Evolutionary conservation across 257 asterid genomes (phyloP), one percentile per base, ranked within the genome.

Genomic region (Dorcoceras hygrometricum): DNA sequence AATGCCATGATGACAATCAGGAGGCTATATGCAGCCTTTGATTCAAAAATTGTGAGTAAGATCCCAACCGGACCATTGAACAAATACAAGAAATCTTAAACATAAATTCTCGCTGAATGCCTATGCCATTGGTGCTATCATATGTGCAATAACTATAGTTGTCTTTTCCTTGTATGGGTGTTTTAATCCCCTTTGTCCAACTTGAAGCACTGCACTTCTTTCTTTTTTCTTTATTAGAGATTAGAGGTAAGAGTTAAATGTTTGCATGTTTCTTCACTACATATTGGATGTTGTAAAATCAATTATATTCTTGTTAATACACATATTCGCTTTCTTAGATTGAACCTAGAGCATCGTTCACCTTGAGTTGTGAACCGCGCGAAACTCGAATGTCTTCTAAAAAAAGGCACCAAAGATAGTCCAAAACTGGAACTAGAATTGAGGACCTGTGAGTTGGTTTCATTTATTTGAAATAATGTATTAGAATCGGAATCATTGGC

Each of bases 1-100:
- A 83, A 83, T 59, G 85, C 83, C 18, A 81, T 70, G 73, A 73
- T 50, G 23, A 83, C 78, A 73, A 48, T 83, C 60, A 80, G 77
- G 75, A 83, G 80, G 76, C 88, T 73, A 65, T 83, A 73, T 65
- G 81, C 69, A 1, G 78, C 78, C 23, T 80, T 83, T 29, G 43
- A 83, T 60, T 80, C 57, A 22, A 80, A 77, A 67, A 80, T 77
- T 53, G 71, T 80, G 59, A 77, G 85, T 76, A 80, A 83, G 70
- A 75, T 80, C 56, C 88, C 88, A 9, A 73, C 53, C 73, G 83
- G 81, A 10, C 69, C 78, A 19, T 36, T 70, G 66, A 71, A 65
- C 59, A 78, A 59, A 72, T 77, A 75, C 66, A 83, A 83, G 76
- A 26, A 70, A 31, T 67, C 62, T 1, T 83, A 77, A 66, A 32